phyloP scores from a whole-genome alignment of 208 protist genomes.

The Angomonas deanei region DNA sequence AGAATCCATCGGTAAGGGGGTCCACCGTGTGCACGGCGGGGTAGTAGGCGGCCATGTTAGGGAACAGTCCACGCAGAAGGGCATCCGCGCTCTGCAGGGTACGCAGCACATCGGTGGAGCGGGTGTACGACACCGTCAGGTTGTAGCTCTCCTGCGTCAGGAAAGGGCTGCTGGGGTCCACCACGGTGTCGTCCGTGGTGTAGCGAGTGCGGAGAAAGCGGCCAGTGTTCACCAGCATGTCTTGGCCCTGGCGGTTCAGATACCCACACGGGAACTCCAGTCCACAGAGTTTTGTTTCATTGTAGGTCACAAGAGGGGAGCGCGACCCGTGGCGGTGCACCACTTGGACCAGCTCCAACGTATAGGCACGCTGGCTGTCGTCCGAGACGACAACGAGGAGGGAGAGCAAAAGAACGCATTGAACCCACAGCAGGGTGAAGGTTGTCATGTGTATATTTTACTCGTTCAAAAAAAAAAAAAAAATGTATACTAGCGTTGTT shows the following conservation, averaged over 20 bases:
- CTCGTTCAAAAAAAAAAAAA: too few relatives aligned
- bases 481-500: too few relatives aligned
- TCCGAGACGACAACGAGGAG: not conserved
- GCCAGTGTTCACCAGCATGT: slow-evolving; percentile 36
- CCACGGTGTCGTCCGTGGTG: slow-evolving; percentile 11
- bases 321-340: slow-evolving; percentile 44
- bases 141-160: slow-evolving; percentile 29
- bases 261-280: slow-evolving; percentile 24
- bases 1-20: slow-evolving; percentile 21
- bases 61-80: slow-evolving; percentile 44
- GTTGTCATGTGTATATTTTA: too few relatives aligned
- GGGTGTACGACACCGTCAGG: slow-evolving; percentile 34
- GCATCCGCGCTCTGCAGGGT: slow-evolving; percentile 54
- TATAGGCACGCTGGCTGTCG: slow-evolving; percentile 1
- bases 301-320: slow-evolving; percentile 26
- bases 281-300: slow-evolving; percentile 27
- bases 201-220: slow-evolving; percentile 28
- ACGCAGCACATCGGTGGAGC: slow-evolving; percentile 48
- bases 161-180: slow-evolving; percentile 11
- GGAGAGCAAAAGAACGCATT: not conserved
- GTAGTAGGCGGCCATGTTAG: slow-evolving; percentile 22
- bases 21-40: slow-evolving; percentile 44
- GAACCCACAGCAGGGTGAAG: too few relatives aligned
- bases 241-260: slow-evolving; percentile 23
- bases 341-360: slow-evolving; percentile 22